These are phyloP conservation scores for Lathyrus aphaca DNA, from an alignment of 306 rosid genomes.

Conservation along the genomic window DNA sequence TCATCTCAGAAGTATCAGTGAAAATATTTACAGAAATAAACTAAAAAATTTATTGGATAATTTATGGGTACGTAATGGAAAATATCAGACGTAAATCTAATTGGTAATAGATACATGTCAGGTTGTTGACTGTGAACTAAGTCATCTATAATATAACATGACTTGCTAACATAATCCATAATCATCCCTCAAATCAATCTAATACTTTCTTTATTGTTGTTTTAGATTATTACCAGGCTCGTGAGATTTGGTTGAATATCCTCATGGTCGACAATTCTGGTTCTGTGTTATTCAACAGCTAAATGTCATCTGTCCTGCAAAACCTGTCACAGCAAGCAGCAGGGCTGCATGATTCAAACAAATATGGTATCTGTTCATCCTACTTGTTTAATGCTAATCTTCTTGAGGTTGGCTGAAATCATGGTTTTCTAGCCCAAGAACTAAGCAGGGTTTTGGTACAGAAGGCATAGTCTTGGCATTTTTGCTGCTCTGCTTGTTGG, in stretches of 20 bases:
- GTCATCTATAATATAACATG: no score
- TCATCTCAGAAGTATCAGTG: no score
- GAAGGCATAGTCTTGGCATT: constrained; percentile 27
- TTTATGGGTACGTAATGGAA: no score
- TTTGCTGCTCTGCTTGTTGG: constrained; percentile 41
- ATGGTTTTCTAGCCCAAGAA: constrained; percentile 42
- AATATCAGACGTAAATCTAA: no score
- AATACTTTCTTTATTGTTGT: constrained; percentile 10
- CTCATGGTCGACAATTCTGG: constrained; percentile 43
- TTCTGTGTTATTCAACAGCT: constrained; percentile 48
- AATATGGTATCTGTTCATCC: constrained; percentile 29
- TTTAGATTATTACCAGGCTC: constrained; percentile 45
- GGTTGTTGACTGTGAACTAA: no score
- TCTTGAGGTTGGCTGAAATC: constrained; percentile 38
- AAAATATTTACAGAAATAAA: no score
- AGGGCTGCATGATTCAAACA: constrained; percentile 24
- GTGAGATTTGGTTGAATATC: constrained; percentile 33
- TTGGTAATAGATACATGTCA: no score
- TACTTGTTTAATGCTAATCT: constrained; percentile 4
- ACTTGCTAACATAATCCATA: no score
- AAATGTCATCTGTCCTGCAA: constrained; percentile 39
- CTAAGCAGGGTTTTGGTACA: constrained; percentile 38
- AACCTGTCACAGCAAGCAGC: constrained; percentile 46
- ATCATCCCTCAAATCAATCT: neutral
- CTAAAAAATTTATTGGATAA: no score